Conservation (phyloP, 352 stramenopile species). For the Globisporangium radiosum region DNA sequence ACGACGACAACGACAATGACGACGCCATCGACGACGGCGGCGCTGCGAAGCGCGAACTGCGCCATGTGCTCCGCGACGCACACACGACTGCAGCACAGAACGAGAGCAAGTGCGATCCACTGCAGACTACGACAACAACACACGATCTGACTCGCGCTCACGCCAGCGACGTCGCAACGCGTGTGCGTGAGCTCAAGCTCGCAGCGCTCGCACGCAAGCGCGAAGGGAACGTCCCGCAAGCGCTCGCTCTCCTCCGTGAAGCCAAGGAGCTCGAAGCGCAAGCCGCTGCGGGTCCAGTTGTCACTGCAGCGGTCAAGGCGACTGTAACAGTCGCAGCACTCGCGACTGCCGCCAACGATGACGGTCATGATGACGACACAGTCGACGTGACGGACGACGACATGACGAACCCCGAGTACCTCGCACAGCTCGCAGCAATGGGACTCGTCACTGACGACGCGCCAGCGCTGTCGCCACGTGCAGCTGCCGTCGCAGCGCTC, state of each 20-base stretch:
- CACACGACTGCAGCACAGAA: conserved; percentile 26
- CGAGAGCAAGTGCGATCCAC: conserved; percentile 14
- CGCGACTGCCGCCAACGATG: not conserved
- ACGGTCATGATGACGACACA: conserved; percentile 10
- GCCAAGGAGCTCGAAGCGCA: conserved; percentile 46
- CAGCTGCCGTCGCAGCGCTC: conserved; percentile 19
- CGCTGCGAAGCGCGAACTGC: conserved; percentile 27
- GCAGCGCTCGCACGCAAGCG: conserved; percentile 51
- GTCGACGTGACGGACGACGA: conserved; percentile 75
- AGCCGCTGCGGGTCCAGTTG: not conserved
- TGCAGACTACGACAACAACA: not conserved
- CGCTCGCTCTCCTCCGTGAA: conserved; percentile 51
- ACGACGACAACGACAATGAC: conserved; percentile 11
- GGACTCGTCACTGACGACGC: conserved; percentile 22
- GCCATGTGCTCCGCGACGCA: conserved; percentile 26
- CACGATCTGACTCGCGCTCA: conserved; percentile 1
- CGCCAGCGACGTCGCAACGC: conserved; percentile 4
- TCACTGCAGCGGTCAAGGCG: not conserved
- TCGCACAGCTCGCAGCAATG: conserved; percentile 48
- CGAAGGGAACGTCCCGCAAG: conserved; percentile 40
- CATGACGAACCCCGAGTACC: conserved; percentile 63
- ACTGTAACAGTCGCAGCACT: not conserved
- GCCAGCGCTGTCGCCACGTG: not conserved
- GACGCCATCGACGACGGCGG: conserved; percentile 13
- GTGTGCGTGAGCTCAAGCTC: conserved; percentile 44